Base-by-base conservation (phyloP, 768 basidiomycete species). In the Podaxis pistillaris region DNA sequence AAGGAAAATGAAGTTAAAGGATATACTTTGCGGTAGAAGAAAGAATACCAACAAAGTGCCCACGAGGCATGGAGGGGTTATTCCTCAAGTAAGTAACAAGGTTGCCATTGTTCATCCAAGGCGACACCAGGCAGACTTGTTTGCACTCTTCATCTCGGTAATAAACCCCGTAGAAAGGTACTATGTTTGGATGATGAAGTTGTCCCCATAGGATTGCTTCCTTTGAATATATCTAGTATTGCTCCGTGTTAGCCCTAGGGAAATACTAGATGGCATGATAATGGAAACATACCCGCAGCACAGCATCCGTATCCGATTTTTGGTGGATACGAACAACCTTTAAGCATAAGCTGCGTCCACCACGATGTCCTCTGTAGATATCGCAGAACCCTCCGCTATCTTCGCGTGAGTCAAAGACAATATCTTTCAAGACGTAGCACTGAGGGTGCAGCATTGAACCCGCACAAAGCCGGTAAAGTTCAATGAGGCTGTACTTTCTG, bases 221-320 rank as follows among this genome's bases (percentile, higher is more conserved):
- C 38, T 58, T 61, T 17, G 52, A 38, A 26, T 37, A 55, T 1
- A 49, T 11, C 58, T 59, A 26, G 58, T 36, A 30, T 7, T 30
- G 4, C 28, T 30, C 28, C 1, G 28, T 4, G 28, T 30, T 6
- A 30, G 28, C 28, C 28, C 28, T 30, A 30, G 28, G 28, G 7
- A 30, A 30, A 6, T 30, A 28, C 11, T 26, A 17, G 28, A 33
- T 36, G 17, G 75, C 62, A 78, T 11, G n/a, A 54, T 54, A 13
- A 65, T 41, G 63, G 69, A 19, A 65, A 60, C 24, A 46, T 28
- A 73, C 74, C 70, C 69, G 72, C 22, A 71, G 28, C 40, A 68
- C 53, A 8, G 58, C 54, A 36, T 62, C 59, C 41, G 47, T 59
- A 28, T 68, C 64, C 3, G 69, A 68, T 51, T 36, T 24, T n/a